Conservation (phyloP, 179 eudicot genomes). For the Silene noctiflora region DNA sequence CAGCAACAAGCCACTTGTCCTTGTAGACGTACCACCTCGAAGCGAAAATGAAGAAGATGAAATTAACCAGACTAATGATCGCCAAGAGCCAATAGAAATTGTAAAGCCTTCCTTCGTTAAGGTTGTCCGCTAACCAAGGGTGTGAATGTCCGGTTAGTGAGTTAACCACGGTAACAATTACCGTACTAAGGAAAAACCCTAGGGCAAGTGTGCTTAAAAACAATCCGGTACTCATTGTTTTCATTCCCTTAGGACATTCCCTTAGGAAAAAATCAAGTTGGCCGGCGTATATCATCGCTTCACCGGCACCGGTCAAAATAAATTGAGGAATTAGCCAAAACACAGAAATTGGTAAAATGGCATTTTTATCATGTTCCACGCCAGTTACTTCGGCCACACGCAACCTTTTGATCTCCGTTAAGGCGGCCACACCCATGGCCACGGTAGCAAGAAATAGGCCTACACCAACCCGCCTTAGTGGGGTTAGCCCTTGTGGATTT, state of each 20-base stretch:
- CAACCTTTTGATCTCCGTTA: conserved; percentile 56
- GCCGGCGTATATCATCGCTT: conserved; percentile 40
- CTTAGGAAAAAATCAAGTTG: conserved; percentile 40
- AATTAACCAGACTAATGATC: conserved; percentile 24
- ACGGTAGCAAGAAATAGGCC: conserved; percentile 60
- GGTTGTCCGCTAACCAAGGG: conserved; percentile 43
- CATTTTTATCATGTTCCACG: conserved; percentile 23
- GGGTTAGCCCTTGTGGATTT: conserved; percentile 75
- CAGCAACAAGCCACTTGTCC: conserved; percentile 40
- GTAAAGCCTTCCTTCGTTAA: conserved; percentile 37
- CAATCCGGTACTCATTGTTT: conserved; percentile 43
- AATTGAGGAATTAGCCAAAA: conserved; percentile 39
- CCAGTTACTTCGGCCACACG: conserved; percentile 40
- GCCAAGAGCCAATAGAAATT: conserved; percentile 42
- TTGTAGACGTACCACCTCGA: conserved; percentile 42
- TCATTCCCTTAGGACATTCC: conserved; percentile 44
- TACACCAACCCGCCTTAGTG: conserved; percentile 61
- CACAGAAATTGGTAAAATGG: conserved; percentile 24
- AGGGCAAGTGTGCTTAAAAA: conserved; percentile 37
- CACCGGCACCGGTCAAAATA: conserved; percentile 36
- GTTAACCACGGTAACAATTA: conserved; percentile 30
- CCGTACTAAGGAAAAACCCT: conserved; percentile 41
- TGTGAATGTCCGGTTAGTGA: conserved; percentile 16
- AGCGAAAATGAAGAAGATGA: conserved; percentile 27
- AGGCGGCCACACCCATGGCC: conserved; percentile 64